Evolutionary conservation across 1,284 basidiomycete species (phyloP), one percentile per base, ranked within the genome.

Genomic region (Amylostereum chailletii): DNA sequence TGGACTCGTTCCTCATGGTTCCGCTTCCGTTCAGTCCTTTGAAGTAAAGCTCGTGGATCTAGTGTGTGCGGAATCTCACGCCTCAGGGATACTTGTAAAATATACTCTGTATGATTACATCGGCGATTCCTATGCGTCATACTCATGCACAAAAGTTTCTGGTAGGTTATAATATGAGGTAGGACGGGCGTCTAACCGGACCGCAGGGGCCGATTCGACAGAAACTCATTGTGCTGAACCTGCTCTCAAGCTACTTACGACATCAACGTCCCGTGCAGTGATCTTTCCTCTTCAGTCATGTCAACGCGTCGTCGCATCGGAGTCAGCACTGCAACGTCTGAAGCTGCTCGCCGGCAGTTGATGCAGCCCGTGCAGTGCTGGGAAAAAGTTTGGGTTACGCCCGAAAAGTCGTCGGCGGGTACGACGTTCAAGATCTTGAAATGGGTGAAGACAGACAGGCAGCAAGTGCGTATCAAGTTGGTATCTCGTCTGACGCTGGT

Each of bases 21-120:
- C 83, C 90, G 30, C 71, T 93, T 42, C 71, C 83, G 36, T 92
- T 83, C 68, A 90, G 86, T 60, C 86, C 90, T 51, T 72, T 92
- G 55, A 87, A 90, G 71, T 90, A 66, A 52, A n/a, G 19, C 27
- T 19, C 19, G 19, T 19, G 19, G 19, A 19, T 19, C 19, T 19
- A 19, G 19, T 19, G 19, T 19, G 19, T 19, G 19, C 19, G 19
- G 19, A 19, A 19, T 19, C 19, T 19, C 19, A 19, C 19, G 19
- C 19, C 19, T 19, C 19, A 19, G 19, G 19, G 19, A 19, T 19
- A 19, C 19, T 19, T 19, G 19, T 19, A 19, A 19, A 19, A 19
- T 19, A 19, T 19, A 19, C 19, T 19, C 19, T 19, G 19, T 19
- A 19, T 19, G 19, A 19, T 19, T 19, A 19, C 19, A 19, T 19